These are phyloP conservation scores for Grigorovia transvaalensis DNA, from an alignment of 805 yeast genomes.

Conservation along the genomic window DNA sequence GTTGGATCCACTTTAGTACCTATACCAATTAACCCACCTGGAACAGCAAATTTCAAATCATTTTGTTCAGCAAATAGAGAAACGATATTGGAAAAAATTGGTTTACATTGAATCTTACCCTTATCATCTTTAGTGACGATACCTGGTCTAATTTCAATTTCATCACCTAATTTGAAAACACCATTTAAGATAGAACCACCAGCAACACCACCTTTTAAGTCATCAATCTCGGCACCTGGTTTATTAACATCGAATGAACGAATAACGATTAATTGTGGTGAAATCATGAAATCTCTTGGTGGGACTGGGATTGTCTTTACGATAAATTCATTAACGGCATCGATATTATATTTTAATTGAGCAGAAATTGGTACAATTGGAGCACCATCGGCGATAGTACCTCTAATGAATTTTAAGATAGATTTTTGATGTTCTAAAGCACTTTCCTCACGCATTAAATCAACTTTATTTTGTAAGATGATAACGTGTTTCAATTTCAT, in stretches of 20 bases:
- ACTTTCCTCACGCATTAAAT: conserved; percentile 93
- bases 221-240: conserved; percentile 97
- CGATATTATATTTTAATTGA: conserved; percentile 95
- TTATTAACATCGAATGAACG: conserved; percentile 98
- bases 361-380: conserved; percentile 99
- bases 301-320: conserved; percentile 93
- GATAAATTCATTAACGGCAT: conserved; percentile 94
- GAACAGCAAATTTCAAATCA: conserved; percentile 96
- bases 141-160: conserved; percentile 98
- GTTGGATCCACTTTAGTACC: conserved; percentile 99
- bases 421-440: conserved; percentile 94
- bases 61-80: conserved; percentile 96
- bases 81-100: conserved; percentile 87
- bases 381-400: conserved; percentile 98
- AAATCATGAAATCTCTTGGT: conserved; percentile 83
- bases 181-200: conserved; percentile 98
- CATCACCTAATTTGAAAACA: conserved; percentile 94
- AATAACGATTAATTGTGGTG: conserved; percentile 92
- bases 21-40: conserved; percentile 99
- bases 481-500: conserved; percentile 97
- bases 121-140: conserved; percentile 90
- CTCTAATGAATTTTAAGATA: conserved; percentile 83
- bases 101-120: conserved; percentile 84
- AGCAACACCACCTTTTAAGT: conserved; percentile 98
- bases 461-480: conserved; percentile 95